Conservation (phyloP, 164 flowering plant genomes). For the Paratinospora sagittata region DNA sequence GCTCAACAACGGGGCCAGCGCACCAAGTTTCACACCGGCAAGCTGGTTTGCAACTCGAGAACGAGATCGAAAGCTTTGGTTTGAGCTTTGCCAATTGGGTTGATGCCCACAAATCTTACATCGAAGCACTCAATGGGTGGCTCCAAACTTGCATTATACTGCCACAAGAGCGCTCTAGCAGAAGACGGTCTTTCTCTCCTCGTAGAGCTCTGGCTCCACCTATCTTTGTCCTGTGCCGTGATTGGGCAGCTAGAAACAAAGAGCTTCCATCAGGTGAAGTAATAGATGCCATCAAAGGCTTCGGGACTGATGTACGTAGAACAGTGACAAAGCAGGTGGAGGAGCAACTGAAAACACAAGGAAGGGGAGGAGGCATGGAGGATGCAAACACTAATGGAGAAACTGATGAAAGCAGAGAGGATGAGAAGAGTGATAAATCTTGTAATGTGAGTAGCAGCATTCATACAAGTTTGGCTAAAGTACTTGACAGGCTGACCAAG, state of each 20-base stretch:
- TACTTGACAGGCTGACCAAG: constrained; percentile 65
- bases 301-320: constrained; percentile 41
- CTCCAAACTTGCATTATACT: constrained; percentile 69
- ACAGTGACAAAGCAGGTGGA: constrained; percentile 34
- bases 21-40: constrained; percentile 43
- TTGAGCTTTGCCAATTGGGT: constrained; percentile 74
- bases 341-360: constrained; percentile 27
- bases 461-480: constrained; percentile 59
- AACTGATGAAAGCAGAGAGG: constrained; percentile 27
- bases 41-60: constrained; percentile 46
- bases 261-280: constrained; percentile 60
- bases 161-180: constrained; percentile 53
- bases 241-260: constrained; percentile 40
- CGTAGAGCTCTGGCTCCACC: constrained; percentile 81
- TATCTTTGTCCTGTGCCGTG: constrained; percentile 75
- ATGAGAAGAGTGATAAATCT: constrained; percentile 22
- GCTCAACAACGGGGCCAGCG: constrained; percentile 19
- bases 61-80: constrained; percentile 75
- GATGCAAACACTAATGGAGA: constrained; percentile 33
- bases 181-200: constrained; percentile 66
- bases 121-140: constrained; percentile 79
- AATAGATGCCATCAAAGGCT: constrained; percentile 47
- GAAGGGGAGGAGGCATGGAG: constrained; percentile 12
- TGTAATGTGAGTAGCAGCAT: constrained; percentile 43
- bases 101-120: constrained; percentile 56